Base-by-base conservation (phyloP, 345 rosid species). In the Sisymbrium irio region DNA sequence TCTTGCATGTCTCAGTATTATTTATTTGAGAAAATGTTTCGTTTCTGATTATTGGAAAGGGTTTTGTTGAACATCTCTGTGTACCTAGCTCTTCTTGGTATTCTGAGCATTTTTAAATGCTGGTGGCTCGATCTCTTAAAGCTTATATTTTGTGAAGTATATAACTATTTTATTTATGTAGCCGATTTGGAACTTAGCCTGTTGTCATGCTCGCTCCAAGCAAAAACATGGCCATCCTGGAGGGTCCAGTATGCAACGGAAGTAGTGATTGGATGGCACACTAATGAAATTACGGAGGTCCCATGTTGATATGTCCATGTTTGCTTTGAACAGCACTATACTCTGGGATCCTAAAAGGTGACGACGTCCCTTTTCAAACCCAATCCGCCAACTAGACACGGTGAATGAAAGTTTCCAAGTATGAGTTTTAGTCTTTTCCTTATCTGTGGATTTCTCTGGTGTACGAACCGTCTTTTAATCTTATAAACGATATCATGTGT, bases 381-480 rank as follows among this genome's bases (percentile, higher is more conserved):
- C 93, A 49, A 80, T 78, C 51, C 87, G 91, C 62, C 98, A 91
- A 72, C 81, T 91, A 65, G 93, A 87, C 83, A 85, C 80, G 0
- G 86, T 82, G 84, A 94, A 87, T 80, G 97, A 94, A 83, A 97
- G 97, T 54, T 91, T 94, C 74, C 98, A 94, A 80, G 98, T 94
- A 87, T 67, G 63, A 10, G 36, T 50, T 57, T 30, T 70, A 4
- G 22, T 18, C 47, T 28, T 57, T 41, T 4, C 57, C 33, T 15
- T 66, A 37, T 65, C 56, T 67, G 6, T 39, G 18, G 30, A 64
- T 64, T 46, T 58, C 7, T 18, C 51, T 36, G 49, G 22, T 71
- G 42, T 14, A 4, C 20, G 13, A 54, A 64, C 37, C 17, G 25
- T 18, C 7, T 47, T 63, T 25, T 40, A 41, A 41, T 37, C 44